Conservation (phyloP, 2,329 filamentous ascomycete genomes). For the Calonectria hongkongensis region DNA sequence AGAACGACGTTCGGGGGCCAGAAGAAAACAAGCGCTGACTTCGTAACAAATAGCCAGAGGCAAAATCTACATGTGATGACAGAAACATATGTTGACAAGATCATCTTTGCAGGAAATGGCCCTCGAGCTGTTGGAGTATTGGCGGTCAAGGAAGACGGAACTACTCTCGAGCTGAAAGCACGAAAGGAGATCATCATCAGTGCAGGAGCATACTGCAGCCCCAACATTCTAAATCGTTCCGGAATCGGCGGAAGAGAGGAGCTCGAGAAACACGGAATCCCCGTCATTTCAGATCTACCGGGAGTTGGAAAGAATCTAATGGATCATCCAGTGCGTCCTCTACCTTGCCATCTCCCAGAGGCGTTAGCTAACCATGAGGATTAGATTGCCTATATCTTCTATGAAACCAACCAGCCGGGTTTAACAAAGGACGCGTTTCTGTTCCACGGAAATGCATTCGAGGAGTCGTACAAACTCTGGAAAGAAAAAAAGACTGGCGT, state of each 20-base stretch:
- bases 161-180: slow-evolving; percentile 60
- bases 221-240: slow-evolving; percentile 70
- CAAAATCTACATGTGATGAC: slow-evolving; percentile 68
- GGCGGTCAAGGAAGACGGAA: slow-evolving; percentile 64
- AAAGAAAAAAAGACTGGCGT: slow-evolving; percentile 75
- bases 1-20: slow-evolving; percentile 71
- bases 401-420: slow-evolving; percentile 71
- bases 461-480: slow-evolving; percentile 71
- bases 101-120: slow-evolving; percentile 66
- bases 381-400: slow-evolving; percentile 75
- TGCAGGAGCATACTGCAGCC: slow-evolving; percentile 70
- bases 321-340: slow-evolving; percentile 60
- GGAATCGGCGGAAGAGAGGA: slow-evolving; percentile 69
- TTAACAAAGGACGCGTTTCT: slow-evolving; percentile 73
- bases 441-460: slow-evolving; percentile 72
- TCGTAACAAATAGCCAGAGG: slow-evolving; percentile 61
- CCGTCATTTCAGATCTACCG: slow-evolving; percentile 63
- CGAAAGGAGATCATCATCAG: slow-evolving; percentile 64
- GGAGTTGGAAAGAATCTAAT: slow-evolving; percentile 71
- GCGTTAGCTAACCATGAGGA: neutral
- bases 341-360: too few species aligned
- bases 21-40: slow-evolving; percentile 73
- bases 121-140: slow-evolving; percentile 67
- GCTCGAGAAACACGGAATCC: slow-evolving; percentile 63
- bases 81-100: slow-evolving; percentile 70